phyloP scores from a whole-genome alignment of 441 rosid genomes.

The Geranium incanum region DNA sequence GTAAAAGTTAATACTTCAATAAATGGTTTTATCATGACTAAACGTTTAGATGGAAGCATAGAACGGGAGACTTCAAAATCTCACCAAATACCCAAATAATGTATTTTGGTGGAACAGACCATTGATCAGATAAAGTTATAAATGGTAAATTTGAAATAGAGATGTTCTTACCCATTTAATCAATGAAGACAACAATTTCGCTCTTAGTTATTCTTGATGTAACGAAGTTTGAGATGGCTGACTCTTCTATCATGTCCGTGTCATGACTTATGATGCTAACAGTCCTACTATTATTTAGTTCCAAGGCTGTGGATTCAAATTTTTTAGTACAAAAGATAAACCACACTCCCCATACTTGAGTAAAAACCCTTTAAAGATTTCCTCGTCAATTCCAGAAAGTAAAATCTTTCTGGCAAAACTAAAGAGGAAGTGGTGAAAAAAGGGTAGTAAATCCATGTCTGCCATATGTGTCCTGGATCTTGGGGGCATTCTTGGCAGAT shows the following conservation, averaged over 20 bases:
- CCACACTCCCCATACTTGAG: no score
- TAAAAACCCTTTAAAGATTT: background rate
- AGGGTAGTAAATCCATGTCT: background rate
- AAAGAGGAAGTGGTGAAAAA: background rate
- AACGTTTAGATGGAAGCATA: background rate
- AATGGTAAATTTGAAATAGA: no score
- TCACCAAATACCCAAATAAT: background rate
- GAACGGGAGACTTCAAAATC: background rate
- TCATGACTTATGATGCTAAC: background rate
- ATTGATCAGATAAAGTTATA: background rate
- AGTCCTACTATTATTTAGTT: background rate
- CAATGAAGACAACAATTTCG: background rate
- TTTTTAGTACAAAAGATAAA: no score
- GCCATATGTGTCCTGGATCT: background rate
- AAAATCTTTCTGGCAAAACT: background rate
- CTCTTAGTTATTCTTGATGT: background rate
- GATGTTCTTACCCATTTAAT: background rate
- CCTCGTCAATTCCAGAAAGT: background rate
- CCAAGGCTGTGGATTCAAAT: no score
- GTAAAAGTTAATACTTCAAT: background rate
- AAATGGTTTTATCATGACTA: background rate
- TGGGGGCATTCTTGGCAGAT: background rate
- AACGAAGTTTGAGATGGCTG: background rate
- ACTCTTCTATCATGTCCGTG: background rate
- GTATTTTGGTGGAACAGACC: background rate